Conservation (phyloP, 2,329 filamentous ascomycete genomes). For the Colletotrichum tofieldiae region DNA sequence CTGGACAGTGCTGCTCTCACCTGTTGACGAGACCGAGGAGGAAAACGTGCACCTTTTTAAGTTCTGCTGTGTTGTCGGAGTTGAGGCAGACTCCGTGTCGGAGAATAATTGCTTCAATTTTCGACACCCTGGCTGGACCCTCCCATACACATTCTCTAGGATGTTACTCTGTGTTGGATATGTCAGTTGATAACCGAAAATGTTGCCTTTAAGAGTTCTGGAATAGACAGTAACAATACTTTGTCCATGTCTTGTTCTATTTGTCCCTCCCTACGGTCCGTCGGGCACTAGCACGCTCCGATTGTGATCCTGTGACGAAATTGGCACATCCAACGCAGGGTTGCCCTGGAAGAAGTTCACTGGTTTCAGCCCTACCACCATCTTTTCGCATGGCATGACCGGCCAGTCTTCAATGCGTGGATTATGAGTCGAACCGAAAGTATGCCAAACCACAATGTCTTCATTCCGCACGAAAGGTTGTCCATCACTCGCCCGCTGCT, state of each 20-base stretch:
- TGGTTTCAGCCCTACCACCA: constrained; percentile 66
- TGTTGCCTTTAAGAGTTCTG: too few relatives aligned
- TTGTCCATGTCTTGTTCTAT: not conserved
- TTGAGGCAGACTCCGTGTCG: too few relatives aligned
- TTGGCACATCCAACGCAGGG: constrained; percentile 65
- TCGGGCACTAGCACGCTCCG: constrained; percentile 50
- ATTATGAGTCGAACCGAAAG: constrained; percentile 75
- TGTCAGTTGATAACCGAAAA: too few relatives aligned
- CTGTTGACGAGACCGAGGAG: too few relatives aligned
- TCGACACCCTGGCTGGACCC: too few relatives aligned
- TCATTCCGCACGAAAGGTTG: constrained; percentile 61
- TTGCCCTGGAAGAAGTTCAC: constrained; percentile 69
- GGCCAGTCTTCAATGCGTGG: constrained; percentile 78
- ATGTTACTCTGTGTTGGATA: too few relatives aligned
- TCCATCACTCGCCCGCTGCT: constrained; percentile 52
- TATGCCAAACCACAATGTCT: constrained; percentile 72
- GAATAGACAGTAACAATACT: too few relatives aligned
- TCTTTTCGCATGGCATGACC: constrained; percentile 76
- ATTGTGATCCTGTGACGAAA: constrained; percentile 55
- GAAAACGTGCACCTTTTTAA: too few relatives aligned
- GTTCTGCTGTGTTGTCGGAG: too few relatives aligned
- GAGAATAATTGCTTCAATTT: too few relatives aligned
- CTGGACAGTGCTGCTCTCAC: too few relatives aligned
- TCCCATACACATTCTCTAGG: too few relatives aligned
- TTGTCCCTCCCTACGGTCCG: not conserved